Evolutionary conservation across 441 rosid genomes (phyloP).

Genomic region (Rhodomyrtus psidioides): DNA sequence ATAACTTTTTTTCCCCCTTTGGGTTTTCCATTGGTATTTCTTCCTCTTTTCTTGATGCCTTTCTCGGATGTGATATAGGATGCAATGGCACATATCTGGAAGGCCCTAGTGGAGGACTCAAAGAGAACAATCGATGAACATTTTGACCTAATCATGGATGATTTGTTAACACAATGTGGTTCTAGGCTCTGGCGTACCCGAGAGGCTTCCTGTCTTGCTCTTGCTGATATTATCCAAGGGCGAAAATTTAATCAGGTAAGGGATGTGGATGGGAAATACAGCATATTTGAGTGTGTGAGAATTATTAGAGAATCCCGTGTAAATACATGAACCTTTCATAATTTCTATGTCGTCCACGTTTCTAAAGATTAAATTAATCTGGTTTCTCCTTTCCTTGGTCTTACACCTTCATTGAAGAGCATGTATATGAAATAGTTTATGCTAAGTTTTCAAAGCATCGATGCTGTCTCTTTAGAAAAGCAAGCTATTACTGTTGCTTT

Average conservation of each 20-base stretch:
- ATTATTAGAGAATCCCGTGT: background rate
- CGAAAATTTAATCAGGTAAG: slow-evolving; percentile 81
- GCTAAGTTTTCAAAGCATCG: background rate
- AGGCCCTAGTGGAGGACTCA: slow-evolving; percentile 79
- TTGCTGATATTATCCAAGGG: slow-evolving; percentile 95
- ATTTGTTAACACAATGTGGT: slow-evolving; percentile 75
- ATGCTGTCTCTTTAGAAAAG: background rate
- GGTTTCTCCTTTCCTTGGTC: background rate
- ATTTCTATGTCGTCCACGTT: background rate
- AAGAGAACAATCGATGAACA: slow-evolving; percentile 83
- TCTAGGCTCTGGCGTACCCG: slow-evolving; percentile 99
- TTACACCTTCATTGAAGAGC: background rate
- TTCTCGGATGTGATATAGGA: slow-evolving; percentile 43
- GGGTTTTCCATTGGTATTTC: background rate
- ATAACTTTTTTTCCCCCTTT: background rate
- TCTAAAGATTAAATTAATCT: background rate
- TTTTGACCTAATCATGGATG: slow-evolving; percentile 76
- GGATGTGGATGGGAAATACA: background rate
- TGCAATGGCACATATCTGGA: slow-evolving; percentile 99
- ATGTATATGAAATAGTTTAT: background rate
- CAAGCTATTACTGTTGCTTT: background rate
- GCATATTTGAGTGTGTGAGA: background rate
- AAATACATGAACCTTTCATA: background rate
- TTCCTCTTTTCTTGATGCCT: slow-evolving; percentile 4
- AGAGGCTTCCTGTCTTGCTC: slow-evolving; percentile 95